Conservation (phyloP, 352 stramenopile genomes). For the Peronospora destructor region DNA sequence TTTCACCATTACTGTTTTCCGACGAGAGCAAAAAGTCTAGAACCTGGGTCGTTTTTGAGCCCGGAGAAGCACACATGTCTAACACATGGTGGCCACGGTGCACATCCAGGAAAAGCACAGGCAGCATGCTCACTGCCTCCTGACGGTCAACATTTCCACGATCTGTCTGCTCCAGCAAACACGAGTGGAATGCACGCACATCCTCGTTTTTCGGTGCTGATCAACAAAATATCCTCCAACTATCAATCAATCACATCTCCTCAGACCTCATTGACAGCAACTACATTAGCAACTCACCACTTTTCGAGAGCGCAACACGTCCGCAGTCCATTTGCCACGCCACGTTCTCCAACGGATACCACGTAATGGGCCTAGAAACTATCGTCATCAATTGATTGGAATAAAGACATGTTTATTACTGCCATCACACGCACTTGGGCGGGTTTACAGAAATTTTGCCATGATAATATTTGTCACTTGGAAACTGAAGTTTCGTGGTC, state of each 20-base stretch:
- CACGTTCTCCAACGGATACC: constrained; percentile 72
- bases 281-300: constrained; percentile 27
- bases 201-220: constrained; percentile 67
- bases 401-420: neutral
- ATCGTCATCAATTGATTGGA: constrained; percentile 3
- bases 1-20: constrained; percentile 7
- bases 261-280: neutral
- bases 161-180: constrained; percentile 89
- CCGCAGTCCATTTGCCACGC: constrained; percentile 82
- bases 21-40: constrained; percentile 80
- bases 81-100: constrained; percentile 76
- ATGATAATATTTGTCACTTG: constrained; percentile 43
- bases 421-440: constrained; percentile 33
- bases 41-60: constrained; percentile 97
- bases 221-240: constrained; percentile 1
- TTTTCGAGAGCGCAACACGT: constrained; percentile 76
- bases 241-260: neutral
- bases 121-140: constrained; percentile 98
- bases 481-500: constrained; percentile 51
- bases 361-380: constrained; percentile 45
- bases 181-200: constrained; percentile 89
- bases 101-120: constrained; percentile 94
- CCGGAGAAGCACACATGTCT: constrained; percentile 93
- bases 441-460: constrained; percentile 51
- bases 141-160: constrained; percentile 92